Evolutionary conservation across 805 yeast species (phyloP).

Genomic region (Yamadazyma kitorensis): DNA sequence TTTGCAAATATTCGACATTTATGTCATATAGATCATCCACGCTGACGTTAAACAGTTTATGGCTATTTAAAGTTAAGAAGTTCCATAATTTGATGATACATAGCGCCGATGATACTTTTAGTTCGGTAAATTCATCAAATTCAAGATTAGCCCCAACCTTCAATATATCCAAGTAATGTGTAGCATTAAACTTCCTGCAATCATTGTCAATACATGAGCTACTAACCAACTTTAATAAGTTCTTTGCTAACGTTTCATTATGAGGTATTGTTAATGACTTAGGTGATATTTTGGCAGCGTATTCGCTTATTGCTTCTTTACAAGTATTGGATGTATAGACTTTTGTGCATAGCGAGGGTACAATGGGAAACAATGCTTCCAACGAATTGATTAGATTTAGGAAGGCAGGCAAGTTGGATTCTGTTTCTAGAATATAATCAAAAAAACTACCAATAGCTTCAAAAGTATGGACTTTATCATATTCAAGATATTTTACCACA

Average conservation of each 20-base stretch:
- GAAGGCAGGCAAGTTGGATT: conserved; percentile 11
- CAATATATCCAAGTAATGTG: conserved; percentile 41
- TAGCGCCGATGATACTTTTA: conserved; percentile 39
- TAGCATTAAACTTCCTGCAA: conserved; percentile 46
- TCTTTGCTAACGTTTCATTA: background rate
- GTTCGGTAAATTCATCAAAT: conserved; percentile 12
- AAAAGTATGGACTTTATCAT: conserved; percentile 12
- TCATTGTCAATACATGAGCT: conserved; percentile 49
- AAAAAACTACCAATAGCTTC: conserved; percentile 21
- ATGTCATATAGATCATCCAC: conserved; percentile 30
- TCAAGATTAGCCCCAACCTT: conserved; percentile 22
- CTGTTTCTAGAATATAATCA: conserved; percentile 18
- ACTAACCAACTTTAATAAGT: conserved; percentile 15
- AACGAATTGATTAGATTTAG: conserved; percentile 20
- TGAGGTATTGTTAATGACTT: conserved; percentile 4
- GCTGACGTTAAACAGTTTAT: conserved; percentile 5
- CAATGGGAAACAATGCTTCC: conserved; percentile 25
- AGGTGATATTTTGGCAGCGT: conserved; percentile 12
- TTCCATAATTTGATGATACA: conserved; percentile 60
- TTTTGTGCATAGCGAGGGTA: conserved; percentile 21
- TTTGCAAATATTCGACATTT: background rate
- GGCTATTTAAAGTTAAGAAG: conserved; percentile 26
- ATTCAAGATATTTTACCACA: conserved; percentile 19
- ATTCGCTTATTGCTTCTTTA: conserved; percentile 14
- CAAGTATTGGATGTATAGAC: conserved; percentile 21